These are phyloP conservation scores for Lichtheimia ramosa DNA, from an alignment of 371 early-diverging fungal genomes.

Conservation along the genomic window DNA sequence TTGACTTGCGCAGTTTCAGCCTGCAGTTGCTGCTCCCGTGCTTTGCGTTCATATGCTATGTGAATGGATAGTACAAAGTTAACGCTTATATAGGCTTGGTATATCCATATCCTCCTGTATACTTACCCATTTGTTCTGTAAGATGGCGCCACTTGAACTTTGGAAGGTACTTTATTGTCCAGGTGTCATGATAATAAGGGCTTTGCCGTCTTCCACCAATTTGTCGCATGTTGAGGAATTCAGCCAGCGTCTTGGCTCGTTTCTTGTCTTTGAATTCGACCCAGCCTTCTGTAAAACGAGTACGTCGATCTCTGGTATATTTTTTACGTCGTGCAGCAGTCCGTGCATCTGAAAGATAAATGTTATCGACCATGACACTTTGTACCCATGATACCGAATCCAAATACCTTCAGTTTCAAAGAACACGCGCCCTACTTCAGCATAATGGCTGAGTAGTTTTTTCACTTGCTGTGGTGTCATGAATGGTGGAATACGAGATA, in stretches of 20 bases:
- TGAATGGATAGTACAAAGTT: background rate
- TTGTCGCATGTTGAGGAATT: slow-evolving; percentile 72
- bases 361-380: background rate
- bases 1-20: slow-evolving; percentile 86
- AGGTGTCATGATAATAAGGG: slow-evolving; percentile 87
- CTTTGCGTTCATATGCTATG: slow-evolving; percentile 79
- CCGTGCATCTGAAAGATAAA: slow-evolving; percentile 46
- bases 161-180: slow-evolving; percentile 95
- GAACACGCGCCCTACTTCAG: slow-evolving; percentile 83
- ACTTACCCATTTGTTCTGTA: slow-evolving; percentile 85
- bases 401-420: slow-evolving; percentile 77
- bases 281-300: slow-evolving; percentile 95
- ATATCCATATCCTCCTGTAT: too few relatives aligned
- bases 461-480: slow-evolving; percentile 87
- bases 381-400: background rate
- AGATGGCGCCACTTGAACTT: slow-evolving; percentile 96
- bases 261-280: slow-evolving; percentile 93
- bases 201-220: slow-evolving; percentile 87
- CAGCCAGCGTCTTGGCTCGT: slow-evolving; percentile 80
- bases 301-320: slow-evolving; percentile 73
- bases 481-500: slow-evolving; percentile 89
- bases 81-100: background rate
- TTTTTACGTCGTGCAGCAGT: slow-evolving; percentile 62
- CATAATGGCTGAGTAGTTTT: slow-evolving; percentile 70
- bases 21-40: slow-evolving; percentile 78